These are phyloP conservation scores for Aspergillus clavatus DNA, from an alignment of 2,329 filamentous ascomycete species.

Conservation along the genomic window DNA sequence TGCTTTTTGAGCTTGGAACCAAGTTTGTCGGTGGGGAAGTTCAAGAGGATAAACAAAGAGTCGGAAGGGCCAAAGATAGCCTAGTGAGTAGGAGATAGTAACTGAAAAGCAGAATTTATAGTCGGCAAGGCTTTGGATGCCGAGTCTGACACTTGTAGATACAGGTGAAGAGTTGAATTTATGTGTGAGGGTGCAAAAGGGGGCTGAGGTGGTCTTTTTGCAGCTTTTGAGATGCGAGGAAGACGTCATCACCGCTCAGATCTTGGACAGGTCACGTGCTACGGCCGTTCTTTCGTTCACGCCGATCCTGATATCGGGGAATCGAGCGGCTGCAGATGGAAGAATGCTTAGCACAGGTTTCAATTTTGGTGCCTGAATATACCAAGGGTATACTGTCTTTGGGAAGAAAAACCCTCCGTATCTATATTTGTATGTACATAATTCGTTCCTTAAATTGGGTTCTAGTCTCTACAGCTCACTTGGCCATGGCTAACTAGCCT, in stretches of 20 bases:
- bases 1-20: background rate
- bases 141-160: background rate
- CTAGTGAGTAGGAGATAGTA: background rate
- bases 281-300: no score
- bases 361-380: background rate
- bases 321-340: background rate
- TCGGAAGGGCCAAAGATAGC: background rate
- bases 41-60: slow-evolving; percentile 16
- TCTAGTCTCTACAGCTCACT: background rate
- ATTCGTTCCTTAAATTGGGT: background rate
- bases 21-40: slow-evolving; percentile 5
- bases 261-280: slow-evolving; percentile 14
- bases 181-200: slow-evolving; percentile 2
- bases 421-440: background rate
- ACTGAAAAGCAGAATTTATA: slow-evolving; percentile 4
- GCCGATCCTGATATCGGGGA: background rate
- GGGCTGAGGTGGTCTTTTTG: slow-evolving; percentile 69
- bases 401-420: background rate
- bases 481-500: slow-evolving; percentile 29
- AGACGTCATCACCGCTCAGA: slow-evolving; percentile 31
- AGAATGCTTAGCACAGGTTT: background rate
- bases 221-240: slow-evolving; percentile 18
- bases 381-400: no score
- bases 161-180: background rate
- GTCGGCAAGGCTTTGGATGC: slow-evolving; percentile 1